Percentiles rank a stretch among this genome's conserved stretches.
Evolutionary conservation across 495 filamentous ascomycete genomes (phyloP).

Genomic region (Xylaria sp.): DNA sequence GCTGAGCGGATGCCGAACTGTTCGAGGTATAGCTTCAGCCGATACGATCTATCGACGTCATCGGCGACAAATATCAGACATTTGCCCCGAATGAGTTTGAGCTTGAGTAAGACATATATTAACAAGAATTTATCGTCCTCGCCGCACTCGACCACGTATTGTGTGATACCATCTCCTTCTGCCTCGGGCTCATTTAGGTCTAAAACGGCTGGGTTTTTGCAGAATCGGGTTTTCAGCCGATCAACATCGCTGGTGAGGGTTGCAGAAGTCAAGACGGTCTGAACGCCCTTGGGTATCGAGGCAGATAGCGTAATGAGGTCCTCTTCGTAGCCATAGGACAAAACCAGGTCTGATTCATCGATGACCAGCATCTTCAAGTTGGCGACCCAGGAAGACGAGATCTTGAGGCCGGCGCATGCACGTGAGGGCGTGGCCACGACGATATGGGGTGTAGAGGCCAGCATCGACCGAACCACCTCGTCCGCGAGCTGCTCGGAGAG

Average conservation of each 20-base stretch:
- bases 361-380: slow-evolving; percentile 83
- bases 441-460: slow-evolving; percentile 88
- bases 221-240: slow-evolving; percentile 84
- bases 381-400: slow-evolving; percentile 69
- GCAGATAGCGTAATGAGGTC: slow-evolving; percentile 81
- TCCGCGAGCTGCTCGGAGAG: slow-evolving; percentile 88
- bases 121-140: slow-evolving; percentile 98
- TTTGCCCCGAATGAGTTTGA: slow-evolving; percentile 94
- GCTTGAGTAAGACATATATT: slow-evolving; percentile 90
- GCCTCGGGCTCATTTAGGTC: slow-evolving; percentile 76
- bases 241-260: slow-evolving; percentile 89
- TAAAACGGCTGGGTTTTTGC: slow-evolving; percentile 75
- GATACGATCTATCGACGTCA: slow-evolving; percentile 92
- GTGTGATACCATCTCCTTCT: slow-evolving; percentile 74
- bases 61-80: slow-evolving; percentile 93
- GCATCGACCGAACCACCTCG: slow-evolving; percentile 79
- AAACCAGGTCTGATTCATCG: slow-evolving; percentile 93
- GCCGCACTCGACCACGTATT: slow-evolving; percentile 87
- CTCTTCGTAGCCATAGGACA: slow-evolving; percentile 92
- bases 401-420: slow-evolving; percentile 73
- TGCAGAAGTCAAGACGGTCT: slow-evolving; percentile 92
- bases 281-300: slow-evolving; percentile 80
- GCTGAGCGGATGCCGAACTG: slow-evolving; percentile 88
- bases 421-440: slow-evolving; percentile 87
- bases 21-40: slow-evolving; percentile 93